These are phyloP conservation scores for Hericium rajendrae DNA, from an alignment of 768 basidiomycete genomes.

Conservation along the genomic window DNA sequence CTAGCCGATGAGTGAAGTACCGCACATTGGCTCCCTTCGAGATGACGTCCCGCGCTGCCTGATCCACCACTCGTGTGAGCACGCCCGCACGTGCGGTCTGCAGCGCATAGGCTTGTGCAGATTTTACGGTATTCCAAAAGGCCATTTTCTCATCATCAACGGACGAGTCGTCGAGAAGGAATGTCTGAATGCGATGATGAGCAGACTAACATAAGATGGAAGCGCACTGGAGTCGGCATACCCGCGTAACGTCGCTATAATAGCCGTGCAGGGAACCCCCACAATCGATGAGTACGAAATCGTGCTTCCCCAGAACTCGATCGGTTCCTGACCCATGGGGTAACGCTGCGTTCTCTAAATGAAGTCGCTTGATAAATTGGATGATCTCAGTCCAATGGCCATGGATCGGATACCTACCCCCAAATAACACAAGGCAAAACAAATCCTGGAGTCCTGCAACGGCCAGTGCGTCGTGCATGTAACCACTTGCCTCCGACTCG, in stretches of 20 bases:
- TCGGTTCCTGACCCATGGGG: constrained; percentile 80
- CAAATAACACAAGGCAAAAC: constrained; percentile 66
- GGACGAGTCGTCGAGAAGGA: constrained; percentile 47
- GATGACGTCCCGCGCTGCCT: constrained; percentile 48
- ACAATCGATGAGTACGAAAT: constrained; percentile 70
- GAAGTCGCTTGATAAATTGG: neutral
- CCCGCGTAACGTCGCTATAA: constrained; percentile 69
- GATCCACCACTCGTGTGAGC: constrained; percentile 48
- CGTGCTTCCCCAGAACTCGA: constrained; percentile 39
- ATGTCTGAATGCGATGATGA: constrained; percentile 34
- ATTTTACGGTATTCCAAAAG: constrained; percentile 57
- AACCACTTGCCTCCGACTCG: constrained; percentile 57
- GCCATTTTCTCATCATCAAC: constrained; percentile 33
- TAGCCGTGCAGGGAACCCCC: constrained; percentile 69
- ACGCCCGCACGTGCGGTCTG: constrained; percentile 36
- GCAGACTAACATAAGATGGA: constrained; percentile 1
- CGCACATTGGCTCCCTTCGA: constrained; percentile 31
- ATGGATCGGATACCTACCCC: constrained; percentile 37
- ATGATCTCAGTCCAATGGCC: too few species aligned
- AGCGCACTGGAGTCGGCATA: constrained; percentile 24
- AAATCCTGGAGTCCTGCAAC: constrained; percentile 49
- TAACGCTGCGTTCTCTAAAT: constrained; percentile 71
- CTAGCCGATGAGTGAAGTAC: constrained; percentile 76
- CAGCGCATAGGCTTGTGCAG: constrained; percentile 53
- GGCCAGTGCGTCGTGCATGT: constrained; percentile 47